A percentile compares a stretch with the other conserved stretches of the same genome.
phyloP scores from a whole-genome alignment of 139 green algal species.

The Chlamydomonas sphaeroides region DNA sequence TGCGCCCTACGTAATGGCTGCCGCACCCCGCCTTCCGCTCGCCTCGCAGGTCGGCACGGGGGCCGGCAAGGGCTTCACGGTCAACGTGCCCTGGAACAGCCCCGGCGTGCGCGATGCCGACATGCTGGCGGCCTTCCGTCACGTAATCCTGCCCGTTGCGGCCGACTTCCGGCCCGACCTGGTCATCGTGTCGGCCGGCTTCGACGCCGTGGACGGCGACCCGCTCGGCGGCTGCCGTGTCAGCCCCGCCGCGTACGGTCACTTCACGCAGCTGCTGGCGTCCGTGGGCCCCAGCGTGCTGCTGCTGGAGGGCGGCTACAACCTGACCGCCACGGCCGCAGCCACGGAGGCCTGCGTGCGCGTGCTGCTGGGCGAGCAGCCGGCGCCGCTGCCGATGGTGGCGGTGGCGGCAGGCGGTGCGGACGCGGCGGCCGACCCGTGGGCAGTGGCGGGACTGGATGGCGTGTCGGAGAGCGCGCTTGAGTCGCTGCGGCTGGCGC shows the following conservation, averaged over 20 bases:
- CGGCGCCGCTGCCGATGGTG: conserved; percentile 45
- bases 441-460: neutral
- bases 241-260: conserved; percentile 69
- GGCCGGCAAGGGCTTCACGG: conserved; percentile 64
- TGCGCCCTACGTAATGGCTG: too few relatives aligned
- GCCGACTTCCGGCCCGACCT: conserved; percentile 75
- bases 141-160: conserved; percentile 65
- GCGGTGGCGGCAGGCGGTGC: neutral
- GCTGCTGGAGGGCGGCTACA: conserved; percentile 85
- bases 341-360: conserved; percentile 74
- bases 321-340: conserved; percentile 70
- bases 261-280: conserved; percentile 73
- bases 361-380: conserved; percentile 75
- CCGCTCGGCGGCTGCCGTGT: conserved; percentile 74
- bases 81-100: conserved; percentile 80
- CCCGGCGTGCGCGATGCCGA: conserved; percentile 65
- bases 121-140: conserved; percentile 75
- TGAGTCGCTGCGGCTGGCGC: conserved; percentile 11
- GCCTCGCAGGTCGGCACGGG: conserved; percentile 31
- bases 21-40: neutral
- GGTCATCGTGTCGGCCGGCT: conserved; percentile 79
- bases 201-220: conserved; percentile 81
- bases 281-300: conserved; percentile 68
- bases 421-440: neutral
- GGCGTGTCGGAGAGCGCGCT: conserved; percentile 29